These are phyloP conservation scores for Platanthera guangdongensis DNA, from an alignment of 106 monocot species.

Conservation along the genomic window DNA sequence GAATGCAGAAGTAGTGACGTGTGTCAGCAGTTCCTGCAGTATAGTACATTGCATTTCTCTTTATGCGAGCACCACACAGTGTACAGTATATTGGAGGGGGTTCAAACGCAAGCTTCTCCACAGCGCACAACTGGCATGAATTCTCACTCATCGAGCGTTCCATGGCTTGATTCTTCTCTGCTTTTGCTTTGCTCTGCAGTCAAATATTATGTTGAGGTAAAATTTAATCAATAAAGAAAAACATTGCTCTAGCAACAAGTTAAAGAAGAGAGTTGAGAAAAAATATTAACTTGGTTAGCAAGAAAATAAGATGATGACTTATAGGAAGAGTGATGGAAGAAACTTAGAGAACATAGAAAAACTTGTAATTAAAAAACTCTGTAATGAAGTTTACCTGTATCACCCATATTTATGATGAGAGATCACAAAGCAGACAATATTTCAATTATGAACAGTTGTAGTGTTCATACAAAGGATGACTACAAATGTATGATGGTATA, in stretches of 20 bases:
- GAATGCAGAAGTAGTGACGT: conserved; percentile 73
- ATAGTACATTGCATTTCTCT: conserved; percentile 88
- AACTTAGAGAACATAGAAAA: neutral
- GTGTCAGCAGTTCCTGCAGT: conserved; percentile 69
- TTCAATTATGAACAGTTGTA: neutral
- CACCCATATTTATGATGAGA: neutral
- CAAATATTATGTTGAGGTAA: neutral
- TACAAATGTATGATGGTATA: neutral
- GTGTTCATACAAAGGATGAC: conserved; percentile 4
- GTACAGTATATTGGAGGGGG: conserved; percentile 98
- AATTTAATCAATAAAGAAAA: neutral
- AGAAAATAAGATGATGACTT: neutral
- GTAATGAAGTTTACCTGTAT: neutral
- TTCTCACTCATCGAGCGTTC: conserved; percentile 86
- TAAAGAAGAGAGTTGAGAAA: neutral
- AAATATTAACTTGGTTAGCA: neutral
- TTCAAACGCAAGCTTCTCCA: conserved; percentile 92
- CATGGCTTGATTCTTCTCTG: conserved; percentile 97
- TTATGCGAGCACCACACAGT: conserved; percentile 92
- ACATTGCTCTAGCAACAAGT: neutral
- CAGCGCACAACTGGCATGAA: conserved; percentile 88
- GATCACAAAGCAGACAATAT: neutral
- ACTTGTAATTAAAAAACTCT: neutral
- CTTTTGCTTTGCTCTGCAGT: conserved; percentile 88
- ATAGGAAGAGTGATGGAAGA: neutral